Conservation (phyloP, 192 early-diverging fungal genomes). For the Umbelopsis ramanniana region DNA sequence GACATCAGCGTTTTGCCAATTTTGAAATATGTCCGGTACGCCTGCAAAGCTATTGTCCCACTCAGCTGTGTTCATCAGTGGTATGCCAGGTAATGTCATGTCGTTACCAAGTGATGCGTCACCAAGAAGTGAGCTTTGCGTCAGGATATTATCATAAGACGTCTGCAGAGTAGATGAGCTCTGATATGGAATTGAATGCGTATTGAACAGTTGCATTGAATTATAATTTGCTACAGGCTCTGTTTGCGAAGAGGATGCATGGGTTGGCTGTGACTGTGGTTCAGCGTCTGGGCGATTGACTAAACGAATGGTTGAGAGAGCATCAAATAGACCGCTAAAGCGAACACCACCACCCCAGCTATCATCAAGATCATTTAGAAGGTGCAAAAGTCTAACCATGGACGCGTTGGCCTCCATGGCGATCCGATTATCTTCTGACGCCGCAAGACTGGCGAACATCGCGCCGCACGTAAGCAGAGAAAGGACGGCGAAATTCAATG, state of each 20-base stretch:
- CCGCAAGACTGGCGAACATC: constrained; percentile 33
- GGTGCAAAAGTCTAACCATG: constrained; percentile 30
- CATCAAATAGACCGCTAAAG: constrained; percentile 28
- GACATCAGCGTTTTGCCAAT: background rate
- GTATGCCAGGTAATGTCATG: background rate
- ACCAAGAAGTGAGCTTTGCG: too few relatives aligned
- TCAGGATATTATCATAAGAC: too few relatives aligned
- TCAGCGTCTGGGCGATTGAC: background rate
- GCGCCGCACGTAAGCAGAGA: constrained; percentile 35
- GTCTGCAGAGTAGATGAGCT: too few relatives aligned
- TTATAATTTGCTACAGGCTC: background rate
- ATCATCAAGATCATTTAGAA: constrained; percentile 27
- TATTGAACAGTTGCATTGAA: background rate
- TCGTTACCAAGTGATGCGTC: background rate
- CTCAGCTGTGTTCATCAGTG: background rate
- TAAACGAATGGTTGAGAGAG: background rate
- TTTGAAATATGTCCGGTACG: background rate
- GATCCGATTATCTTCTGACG: constrained; percentile 8
- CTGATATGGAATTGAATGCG: too few relatives aligned
- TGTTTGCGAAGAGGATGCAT: too few relatives aligned
- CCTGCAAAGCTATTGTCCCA: background rate
- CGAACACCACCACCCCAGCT: constrained; percentile 30
- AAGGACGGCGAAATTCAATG: constrained; percentile 27
- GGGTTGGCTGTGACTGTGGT: too few relatives aligned
- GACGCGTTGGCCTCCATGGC: constrained; percentile 34